Evolutionary conservation across 805 yeast genomes (phyloP), one percentile per base, ranked within the genome.

Genomic region (Priceomyces castillae): DNA sequence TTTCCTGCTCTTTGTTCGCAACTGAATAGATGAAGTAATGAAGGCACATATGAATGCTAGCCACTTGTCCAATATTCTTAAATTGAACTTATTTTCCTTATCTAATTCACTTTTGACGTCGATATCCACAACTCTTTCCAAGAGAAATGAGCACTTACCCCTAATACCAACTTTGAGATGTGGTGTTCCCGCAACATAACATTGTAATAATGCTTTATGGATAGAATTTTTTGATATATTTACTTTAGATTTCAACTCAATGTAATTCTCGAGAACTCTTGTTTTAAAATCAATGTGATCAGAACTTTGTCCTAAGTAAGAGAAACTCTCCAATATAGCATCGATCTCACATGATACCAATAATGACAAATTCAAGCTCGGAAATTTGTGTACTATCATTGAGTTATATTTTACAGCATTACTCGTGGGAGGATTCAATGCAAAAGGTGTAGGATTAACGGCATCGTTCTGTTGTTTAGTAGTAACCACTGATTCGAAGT

Each of bases 281-380:
- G 28, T 23, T 19, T 31, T 34, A 25, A 36, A 39, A 10, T 20
- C 33, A 19, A 7, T 12, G 7, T 39, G 16, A 22, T 30, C 30
- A 18, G n/a, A 20, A 12, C 20, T 34, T 25, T 19, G 9, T 16
- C 15, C 25, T 7, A 37, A 17, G 2, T 10, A 28, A 12, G 28
- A 30, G 16, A 38, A 38, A 14, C 36, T 35, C 26, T 41, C 26
- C 15, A 15, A 12, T 1, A 46, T 12, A 2, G 46, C 42, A 46
- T 46, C 48, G 11, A 46, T 46, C 30, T 46, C 48, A 23, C 45
- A 41, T 3, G 48, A 42, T 10, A 46, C 43, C 7, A 46, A 36
- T 7, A 46, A 26, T 11, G 37, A 22, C 28, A 28, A 31, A 15
- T 30, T 37, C 12, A 34, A n/a, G 9, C 22, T 10, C 3, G 40